Base-by-base conservation (phyloP, 2,329 filamentous ascomycete species). In the Epichloe gansuensis region DNA sequence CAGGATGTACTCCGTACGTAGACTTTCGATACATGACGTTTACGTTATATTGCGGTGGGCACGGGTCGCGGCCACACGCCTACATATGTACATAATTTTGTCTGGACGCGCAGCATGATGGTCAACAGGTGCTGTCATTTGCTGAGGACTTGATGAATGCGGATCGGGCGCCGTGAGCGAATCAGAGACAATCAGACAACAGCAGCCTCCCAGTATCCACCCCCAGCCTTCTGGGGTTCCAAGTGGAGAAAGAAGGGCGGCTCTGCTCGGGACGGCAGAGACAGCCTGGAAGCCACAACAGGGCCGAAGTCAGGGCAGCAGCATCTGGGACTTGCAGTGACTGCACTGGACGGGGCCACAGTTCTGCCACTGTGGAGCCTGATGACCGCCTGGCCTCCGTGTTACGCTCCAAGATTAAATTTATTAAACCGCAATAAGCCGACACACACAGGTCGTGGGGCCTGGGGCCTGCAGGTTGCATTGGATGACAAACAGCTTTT, bases 381-480 rank as follows among this genome's bases (percentile, higher is more conserved):
- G 28, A 31, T 31, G 28, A 31, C 28, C 28, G 28, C 28, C 28
- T 31, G 28, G 28, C 28, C 23, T 23, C 23, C 23, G 28, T 31
- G 8, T 31, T 15, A 2, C n/a, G 23, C 39, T 25, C 38, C n/a
- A 5, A 13, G 9, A 17, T 12, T 13, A 17, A 31, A 5, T n/a
- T 21, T 7, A 12, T 58, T 60, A 62, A 61, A 60, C 63, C 63
- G 63, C 57, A 57, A 61, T 63, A 65, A 65, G 60, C 63, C 63
- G 63, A 62, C 17, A 4, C 41, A 43, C n/a, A 17, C 6, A 37
- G 17, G 17, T 17, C 17, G 17, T 17, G 17, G 46, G 8, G 11
- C 4, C 17, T 17, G 37, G 37, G 37, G 37, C 3, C 37, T 39
- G 13, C 3, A 39, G 28, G 37, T 39, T 39, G 37, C 15, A n/a